Evolutionary conservation across 257 asterid species (phyloP).

Genomic region (Solanum dulcamara): DNA sequence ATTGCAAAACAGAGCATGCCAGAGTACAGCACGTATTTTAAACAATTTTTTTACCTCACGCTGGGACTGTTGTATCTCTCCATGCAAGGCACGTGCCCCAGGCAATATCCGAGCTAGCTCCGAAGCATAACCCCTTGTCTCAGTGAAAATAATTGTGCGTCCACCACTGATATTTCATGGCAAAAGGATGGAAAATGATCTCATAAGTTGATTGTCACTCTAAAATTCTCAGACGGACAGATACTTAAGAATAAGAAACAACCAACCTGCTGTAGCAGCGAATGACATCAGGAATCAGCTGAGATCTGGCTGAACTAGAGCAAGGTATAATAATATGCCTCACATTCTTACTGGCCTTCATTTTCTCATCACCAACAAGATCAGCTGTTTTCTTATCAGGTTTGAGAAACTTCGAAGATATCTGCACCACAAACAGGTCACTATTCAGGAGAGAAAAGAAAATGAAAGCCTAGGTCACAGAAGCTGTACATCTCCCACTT

Average conservation of each 20-base stretch:
- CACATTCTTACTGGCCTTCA: slow-evolving; percentile 91
- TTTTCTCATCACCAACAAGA: slow-evolving; percentile 90
- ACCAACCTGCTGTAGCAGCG: slow-evolving; percentile 87
- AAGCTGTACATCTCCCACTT: neutral
- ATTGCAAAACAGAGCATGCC: neutral
- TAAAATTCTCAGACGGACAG: neutral
- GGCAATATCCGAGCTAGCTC: slow-evolving; percentile 86
- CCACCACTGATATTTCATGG: slow-evolving; percentile 58
- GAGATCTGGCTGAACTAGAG: slow-evolving; percentile 69
- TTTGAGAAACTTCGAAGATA: slow-evolving; percentile 61
- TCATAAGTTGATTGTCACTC: neutral
- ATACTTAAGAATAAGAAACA: neutral
- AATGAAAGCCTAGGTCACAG: neutral
- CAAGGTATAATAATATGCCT: slow-evolving; percentile 89
- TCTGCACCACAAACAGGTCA: slow-evolving; percentile 26
- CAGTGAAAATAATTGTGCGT: slow-evolving; percentile 83
- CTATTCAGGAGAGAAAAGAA: neutral
- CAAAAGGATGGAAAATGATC: neutral
- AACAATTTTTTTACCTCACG: slow-evolving; percentile 55
- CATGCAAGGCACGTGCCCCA: slow-evolving; percentile 95
- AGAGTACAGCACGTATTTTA: neutral
- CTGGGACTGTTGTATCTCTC: slow-evolving; percentile 90
- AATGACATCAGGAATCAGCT: slow-evolving; percentile 87
- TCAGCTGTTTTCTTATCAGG: slow-evolving; percentile 76
- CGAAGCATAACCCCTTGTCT: slow-evolving; percentile 78